A percentile compares a stretch with the other conserved stretches of the same genome.
phyloP scores from a whole-genome alignment of 768 basidiomycete genomes.

The Auricularia sp. region DNA sequence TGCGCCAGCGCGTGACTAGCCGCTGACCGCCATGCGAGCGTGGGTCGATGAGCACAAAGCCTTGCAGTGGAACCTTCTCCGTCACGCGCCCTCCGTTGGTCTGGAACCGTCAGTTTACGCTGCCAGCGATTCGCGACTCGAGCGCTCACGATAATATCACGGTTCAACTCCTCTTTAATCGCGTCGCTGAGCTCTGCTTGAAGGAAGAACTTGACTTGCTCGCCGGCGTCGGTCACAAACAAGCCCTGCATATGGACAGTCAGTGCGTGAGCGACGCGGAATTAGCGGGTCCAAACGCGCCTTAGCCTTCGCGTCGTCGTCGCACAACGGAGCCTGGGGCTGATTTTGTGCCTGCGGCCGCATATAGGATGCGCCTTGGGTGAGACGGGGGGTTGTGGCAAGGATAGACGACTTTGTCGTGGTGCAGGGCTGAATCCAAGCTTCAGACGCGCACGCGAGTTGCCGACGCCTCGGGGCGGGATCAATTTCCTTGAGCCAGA shows the following conservation, averaged over 20 bases:
- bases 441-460: too few species aligned
- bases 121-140: background rate
- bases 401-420: too few species aligned
- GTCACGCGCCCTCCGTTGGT: slow-evolving; percentile 69
- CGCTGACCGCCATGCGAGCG: slow-evolving; percentile 65
- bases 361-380: too few species aligned
- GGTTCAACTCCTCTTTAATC: slow-evolving; percentile 27
- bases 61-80: slow-evolving; percentile 65
- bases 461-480: too few species aligned
- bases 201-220: slow-evolving; percentile 75
- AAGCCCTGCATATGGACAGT: slow-evolving; percentile 38
- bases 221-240: slow-evolving; percentile 57
- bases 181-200: slow-evolving; percentile 46
- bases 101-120: slow-evolving; percentile 24
- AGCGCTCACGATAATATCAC: slow-evolving; percentile 44
- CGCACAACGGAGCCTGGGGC: too few species aligned
- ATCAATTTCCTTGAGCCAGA: too few species aligned
- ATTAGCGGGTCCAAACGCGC: too few species aligned
- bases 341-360: too few species aligned
- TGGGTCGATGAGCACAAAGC: slow-evolving; percentile 62
- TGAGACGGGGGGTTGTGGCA: too few species aligned
- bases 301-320: too few species aligned
- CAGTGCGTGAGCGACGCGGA: too few species aligned
- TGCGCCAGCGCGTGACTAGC: slow-evolving; percentile 45
- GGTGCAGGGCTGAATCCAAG: background rate